Evolutionary conservation across 2,329 filamentous ascomycete genomes (phyloP).

Genomic region (Fusarium neocosmosporiellum): DNA sequence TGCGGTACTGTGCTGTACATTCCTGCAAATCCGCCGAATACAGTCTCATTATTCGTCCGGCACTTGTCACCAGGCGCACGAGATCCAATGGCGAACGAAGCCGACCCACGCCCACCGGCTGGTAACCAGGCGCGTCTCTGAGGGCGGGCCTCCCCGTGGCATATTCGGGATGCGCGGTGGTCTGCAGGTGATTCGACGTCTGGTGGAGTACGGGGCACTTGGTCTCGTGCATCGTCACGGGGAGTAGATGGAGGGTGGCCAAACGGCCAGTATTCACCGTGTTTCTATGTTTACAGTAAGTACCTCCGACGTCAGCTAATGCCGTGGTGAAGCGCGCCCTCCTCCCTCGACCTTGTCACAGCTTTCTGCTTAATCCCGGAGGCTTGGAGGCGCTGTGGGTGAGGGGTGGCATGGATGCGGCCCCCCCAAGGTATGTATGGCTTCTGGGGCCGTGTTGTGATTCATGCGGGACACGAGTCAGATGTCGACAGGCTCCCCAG

Average conservation of each 20-base stretch:
- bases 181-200: slow-evolving; percentile 39
- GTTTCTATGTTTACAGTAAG: slow-evolving; percentile 14
- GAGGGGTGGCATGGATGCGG: slow-evolving; percentile 13
- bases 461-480: slow-evolving; percentile 44
- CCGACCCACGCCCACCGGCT: slow-evolving; percentile 7
- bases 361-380: slow-evolving; percentile 12
- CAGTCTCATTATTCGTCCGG: slow-evolving; percentile 20
- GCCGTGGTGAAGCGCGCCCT: slow-evolving; percentile 35
- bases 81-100: slow-evolving; percentile 17
- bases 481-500: slow-evolving; percentile 1
- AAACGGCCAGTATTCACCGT: background rate
- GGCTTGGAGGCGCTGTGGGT: background rate
- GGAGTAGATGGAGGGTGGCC: slow-evolving; percentile 2
- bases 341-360: slow-evolving; percentile 1
- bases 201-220: slow-evolving; percentile 10
- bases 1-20: background rate
- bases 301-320: background rate
- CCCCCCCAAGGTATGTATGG: background rate
- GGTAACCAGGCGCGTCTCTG: slow-evolving; percentile 13
- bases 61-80: slow-evolving; percentile 26
- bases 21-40: background rate
- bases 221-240: slow-evolving; percentile 42
- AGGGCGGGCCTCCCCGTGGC: slow-evolving; percentile 28
- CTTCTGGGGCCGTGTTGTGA: slow-evolving; percentile 32
- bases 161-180: slow-evolving; percentile 24